Conservation (phyloP, 2,329 filamentous ascomycete genomes). For the Aspergillus calidoustus region DNA sequence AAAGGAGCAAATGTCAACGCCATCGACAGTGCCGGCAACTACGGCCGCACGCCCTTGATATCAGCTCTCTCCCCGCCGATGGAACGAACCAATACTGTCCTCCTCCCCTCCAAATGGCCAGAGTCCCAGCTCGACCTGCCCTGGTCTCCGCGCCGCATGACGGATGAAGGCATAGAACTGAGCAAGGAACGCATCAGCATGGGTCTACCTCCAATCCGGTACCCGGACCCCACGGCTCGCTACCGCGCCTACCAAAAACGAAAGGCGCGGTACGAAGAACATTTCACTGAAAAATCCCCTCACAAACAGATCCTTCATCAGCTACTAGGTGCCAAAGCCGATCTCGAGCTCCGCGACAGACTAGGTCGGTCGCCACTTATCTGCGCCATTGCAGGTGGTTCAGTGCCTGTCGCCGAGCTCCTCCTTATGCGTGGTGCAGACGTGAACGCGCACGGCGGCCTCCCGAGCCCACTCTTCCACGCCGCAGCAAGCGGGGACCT, state of each 20-base stretch:
- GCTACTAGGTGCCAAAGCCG: not conserved
- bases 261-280: not conserved
- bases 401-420: not conserved
- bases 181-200: not conserved
- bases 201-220: not conserved
- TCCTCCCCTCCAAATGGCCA: not conserved
- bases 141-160: not conserved
- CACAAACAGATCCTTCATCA: not conserved
- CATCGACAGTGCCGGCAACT: not conserved
- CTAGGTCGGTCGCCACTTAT: not conserved
- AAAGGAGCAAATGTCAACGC: not conserved
- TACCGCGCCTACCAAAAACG: not conserved
- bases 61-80: not conserved
- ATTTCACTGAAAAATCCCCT: not conserved
- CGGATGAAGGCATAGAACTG: too few relatives aligned
- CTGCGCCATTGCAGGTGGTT: not conserved
- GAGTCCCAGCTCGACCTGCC: not conserved
- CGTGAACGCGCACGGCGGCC: not conserved
- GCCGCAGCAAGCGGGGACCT: not conserved
- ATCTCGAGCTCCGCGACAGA: not conserved
- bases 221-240: not conserved
- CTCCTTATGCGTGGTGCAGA: not conserved
- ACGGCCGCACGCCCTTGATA: not conserved
- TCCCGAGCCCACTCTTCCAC: not conserved
- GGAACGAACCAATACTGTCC: not conserved